Base-by-base conservation (phyloP, 169 alveolate genomes). In the Sarcocystis neurona region DNA sequence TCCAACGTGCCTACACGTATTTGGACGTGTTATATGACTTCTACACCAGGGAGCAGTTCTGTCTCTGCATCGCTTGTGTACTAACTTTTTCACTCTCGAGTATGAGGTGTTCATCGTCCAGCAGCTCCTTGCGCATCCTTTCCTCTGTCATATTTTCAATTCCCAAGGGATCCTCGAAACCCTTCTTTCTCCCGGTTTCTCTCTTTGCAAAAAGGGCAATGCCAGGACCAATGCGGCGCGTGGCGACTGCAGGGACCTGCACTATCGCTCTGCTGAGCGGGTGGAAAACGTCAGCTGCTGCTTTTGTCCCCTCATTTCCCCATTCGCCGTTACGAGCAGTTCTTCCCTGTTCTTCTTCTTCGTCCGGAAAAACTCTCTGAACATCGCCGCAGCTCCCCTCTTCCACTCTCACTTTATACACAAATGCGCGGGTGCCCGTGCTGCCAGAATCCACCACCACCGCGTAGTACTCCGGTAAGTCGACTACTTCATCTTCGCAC, bases 381-480 rank as follows among this genome's bases (percentile, higher is more conserved):
- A 48, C 82, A 8, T 56, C 82, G 34, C 43, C 58, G 82, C 82
- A 72, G 34, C 27, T 39, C 27, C 32, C 3, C 10, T 72, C 82
- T 44, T 72, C 41, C 34, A 18, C 10, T 39, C 18, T 12, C 20
- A 72, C 82, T 6, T 6, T 58, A 79, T 84, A 84, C 37, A 84
- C 89, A 32, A 6, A 84, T 32, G 63, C 70, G 15, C 89, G 80
- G 34, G 68, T 84, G 12, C 80, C 89, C 39, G 89, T 84, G 46
- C 89, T 84, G 34, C 89, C 89, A 2, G 79, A 79, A 41, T 84
- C 89, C 18, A 84, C n/a, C 46, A 84, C 89, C 23, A 84, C 89
- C 18, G 89, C 79, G 56, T 72, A 72, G n/a, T n/a, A n/a, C n/a
- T n/a, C n/a, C n/a, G n/a, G n/a, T n/a, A n/a, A n/a, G n/a, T n/a